Evolutionary conservation across 345 rosid genomes (phyloP).

Genomic region (Hibiscus trionum): DNA sequence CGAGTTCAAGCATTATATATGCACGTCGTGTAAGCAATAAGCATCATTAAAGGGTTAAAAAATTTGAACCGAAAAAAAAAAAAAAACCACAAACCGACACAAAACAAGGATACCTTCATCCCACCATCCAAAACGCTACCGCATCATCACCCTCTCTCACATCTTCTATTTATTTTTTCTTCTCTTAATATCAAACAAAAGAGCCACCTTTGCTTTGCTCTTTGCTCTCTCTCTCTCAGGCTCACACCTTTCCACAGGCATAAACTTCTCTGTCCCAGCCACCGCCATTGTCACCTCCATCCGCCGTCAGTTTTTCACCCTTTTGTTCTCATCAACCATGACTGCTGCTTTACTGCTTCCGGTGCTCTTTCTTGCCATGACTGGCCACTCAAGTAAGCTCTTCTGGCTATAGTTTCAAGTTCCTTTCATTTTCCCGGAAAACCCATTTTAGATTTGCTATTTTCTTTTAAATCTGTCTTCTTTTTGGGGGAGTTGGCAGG

Average conservation of each 20-base stretch:
- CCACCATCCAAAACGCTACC: neutral
- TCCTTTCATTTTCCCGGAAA: neutral
- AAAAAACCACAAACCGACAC: neutral
- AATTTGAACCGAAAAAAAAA: neutral
- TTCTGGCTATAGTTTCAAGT: neutral
- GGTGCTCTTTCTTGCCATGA: conserved; percentile 39
- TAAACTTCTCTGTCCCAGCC: neutral
- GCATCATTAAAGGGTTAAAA: no score
- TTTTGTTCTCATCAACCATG: conserved; percentile 23
- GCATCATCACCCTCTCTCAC: neutral
- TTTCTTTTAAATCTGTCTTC: neutral
- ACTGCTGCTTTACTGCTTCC: conserved; percentile 33
- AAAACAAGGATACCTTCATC: neutral
- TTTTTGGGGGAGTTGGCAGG: conserved; percentile 19
- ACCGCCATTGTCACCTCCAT: neutral
- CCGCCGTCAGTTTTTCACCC: neutral
- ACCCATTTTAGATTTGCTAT: neutral
- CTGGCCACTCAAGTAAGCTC: conserved; percentile 43
- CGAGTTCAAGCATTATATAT: no score
- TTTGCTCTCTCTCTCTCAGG: neutral
- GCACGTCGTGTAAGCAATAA: no score
- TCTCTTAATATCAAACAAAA: neutral
- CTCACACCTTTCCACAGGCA: neutral
- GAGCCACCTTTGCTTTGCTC: neutral
- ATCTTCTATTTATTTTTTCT: neutral